phyloP scores from a whole-genome alignment of 805 yeast genomes.

The Hanseniaspora hatyaiensis region DNA sequence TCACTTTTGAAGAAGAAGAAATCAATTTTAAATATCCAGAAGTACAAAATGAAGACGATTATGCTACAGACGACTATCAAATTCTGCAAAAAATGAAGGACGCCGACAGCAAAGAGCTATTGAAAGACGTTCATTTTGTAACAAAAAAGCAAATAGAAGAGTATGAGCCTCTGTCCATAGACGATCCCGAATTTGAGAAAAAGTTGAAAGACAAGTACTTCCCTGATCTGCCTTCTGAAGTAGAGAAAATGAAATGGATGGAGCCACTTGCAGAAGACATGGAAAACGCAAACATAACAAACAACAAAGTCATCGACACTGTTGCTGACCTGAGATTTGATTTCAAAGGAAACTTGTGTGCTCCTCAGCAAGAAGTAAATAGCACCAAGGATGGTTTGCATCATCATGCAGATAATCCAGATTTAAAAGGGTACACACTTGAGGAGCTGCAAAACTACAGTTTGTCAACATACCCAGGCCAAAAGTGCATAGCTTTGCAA shows the following conservation, averaged over 20 bases:
- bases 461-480: constrained; percentile 71
- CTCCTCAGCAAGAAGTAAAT: constrained; percentile 39
- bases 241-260: constrained; percentile 86
- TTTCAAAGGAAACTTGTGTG: constrained; percentile 66
- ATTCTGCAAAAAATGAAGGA: constrained; percentile 37
- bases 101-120: constrained; percentile 34
- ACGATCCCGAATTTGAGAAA: constrained; percentile 68
- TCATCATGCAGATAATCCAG: constrained; percentile 83
- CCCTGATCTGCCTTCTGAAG: constrained; percentile 80
- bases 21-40: neutral
- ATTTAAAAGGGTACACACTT: constrained; percentile 83
- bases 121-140: constrained; percentile 52
- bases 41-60: constrained; percentile 40
- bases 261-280: constrained; percentile 32
- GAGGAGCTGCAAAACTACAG: constrained; percentile 69
- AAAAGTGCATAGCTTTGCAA: constrained; percentile 74
- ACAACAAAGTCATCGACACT: constrained; percentile 31
- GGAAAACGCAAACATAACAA: constrained; percentile 35
- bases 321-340: constrained; percentile 74
- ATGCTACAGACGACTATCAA: constrained; percentile 40
- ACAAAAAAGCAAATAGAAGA: constrained; percentile 33
- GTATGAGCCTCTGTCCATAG: constrained; percentile 38
- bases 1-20: constrained; percentile 26
- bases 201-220: constrained; percentile 74
- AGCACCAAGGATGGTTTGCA: constrained; percentile 60